Conservation (phyloP, 441 rosid genomes). For the Kokia cookei region DNA sequence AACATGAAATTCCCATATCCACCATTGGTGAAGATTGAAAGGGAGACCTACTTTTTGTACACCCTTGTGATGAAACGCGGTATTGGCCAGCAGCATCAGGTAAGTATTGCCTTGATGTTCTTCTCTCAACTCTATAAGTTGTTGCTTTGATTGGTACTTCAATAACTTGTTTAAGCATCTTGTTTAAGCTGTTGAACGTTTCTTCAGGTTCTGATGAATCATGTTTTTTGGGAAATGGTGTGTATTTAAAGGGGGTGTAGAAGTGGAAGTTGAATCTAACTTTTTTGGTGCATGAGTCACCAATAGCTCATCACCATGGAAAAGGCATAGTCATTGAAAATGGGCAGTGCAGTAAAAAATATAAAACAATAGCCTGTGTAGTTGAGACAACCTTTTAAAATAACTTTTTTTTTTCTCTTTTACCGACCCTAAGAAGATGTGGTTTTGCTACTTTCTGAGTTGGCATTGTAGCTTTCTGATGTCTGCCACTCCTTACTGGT, state of each 20-base stretch:
- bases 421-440: neutral
- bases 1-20: neutral
- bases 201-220: neutral
- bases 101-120: neutral
- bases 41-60: conserved; percentile 16
- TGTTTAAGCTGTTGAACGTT: neutral
- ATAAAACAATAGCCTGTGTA: neutral
- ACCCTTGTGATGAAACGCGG: conserved; percentile 7
- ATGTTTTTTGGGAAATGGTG: neutral
- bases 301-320: conserved; percentile 6
- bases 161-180: conserved; percentile 5
- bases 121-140: neutral
- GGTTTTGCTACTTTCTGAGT: conserved; percentile 28
- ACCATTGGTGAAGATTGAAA: neutral
- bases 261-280: neutral
- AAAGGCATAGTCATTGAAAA: neutral
- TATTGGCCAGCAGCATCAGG: conserved; percentile 11
- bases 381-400: neutral
- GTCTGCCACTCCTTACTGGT: neutral
- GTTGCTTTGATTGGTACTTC: conserved; percentile 6
- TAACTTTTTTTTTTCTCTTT: neutral
- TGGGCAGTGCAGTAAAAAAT: neutral
- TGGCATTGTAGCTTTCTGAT: conserved; percentile 20
- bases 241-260: conserved; percentile 7
- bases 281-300: conserved; percentile 19